A percentile compares a stretch with the other conserved stretches of the same genome.
Conservation (phyloP, 2,329 filamentous ascomycete genomes). For the Clonostachys rhizophaga region DNA sequence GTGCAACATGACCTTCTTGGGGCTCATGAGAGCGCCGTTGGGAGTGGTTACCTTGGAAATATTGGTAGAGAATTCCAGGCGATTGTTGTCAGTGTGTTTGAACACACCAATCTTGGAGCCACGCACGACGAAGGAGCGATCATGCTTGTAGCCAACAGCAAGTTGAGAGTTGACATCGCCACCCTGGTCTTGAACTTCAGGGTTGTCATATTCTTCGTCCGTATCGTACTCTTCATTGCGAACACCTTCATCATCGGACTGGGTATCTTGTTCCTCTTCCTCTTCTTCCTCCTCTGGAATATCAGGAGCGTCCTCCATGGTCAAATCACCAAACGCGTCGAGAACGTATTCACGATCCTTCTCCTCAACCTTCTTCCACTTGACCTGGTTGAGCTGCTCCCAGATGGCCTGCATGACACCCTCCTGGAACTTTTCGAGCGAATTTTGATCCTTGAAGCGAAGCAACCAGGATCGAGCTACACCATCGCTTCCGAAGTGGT, state of each 20-base stretch:
- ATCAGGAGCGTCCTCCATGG: conserved; percentile 71
- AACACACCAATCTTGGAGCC: conserved; percentile 99
- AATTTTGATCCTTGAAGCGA: conserved; percentile 79
- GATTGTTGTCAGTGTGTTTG: conserved; percentile 90
- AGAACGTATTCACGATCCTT: conserved; percentile 91
- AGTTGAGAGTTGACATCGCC: conserved; percentile 87
- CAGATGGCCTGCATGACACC: conserved; percentile 93
- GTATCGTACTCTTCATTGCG: conserved; percentile 64
- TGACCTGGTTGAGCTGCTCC: conserved; percentile 92
- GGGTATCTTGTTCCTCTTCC: conserved; percentile 50
- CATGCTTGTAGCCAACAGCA: conserved; percentile 94
- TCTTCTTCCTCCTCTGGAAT: conserved; percentile 40
- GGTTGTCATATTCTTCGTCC: conserved; percentile 69
- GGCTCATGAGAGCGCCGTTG: conserved; percentile 80
- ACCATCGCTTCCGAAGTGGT: conserved; percentile 85
- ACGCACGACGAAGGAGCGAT: conserved; percentile 93
- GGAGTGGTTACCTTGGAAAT: conserved; percentile 95
- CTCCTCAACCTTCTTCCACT: conserved; percentile 91
- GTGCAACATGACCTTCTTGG: conserved; percentile 96
- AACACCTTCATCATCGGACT: conserved; percentile 61
- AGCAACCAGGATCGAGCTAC: conserved; percentile 94
- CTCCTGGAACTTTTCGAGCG: conserved; percentile 83
- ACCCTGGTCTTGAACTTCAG: conserved; percentile 61
- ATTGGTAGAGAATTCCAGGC: conserved; percentile 92
- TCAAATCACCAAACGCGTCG: conserved; percentile 91